Evolutionary conservation across 1,284 basidiomycete species (phyloP).

Genomic region (Puccinia novopanici): DNA sequence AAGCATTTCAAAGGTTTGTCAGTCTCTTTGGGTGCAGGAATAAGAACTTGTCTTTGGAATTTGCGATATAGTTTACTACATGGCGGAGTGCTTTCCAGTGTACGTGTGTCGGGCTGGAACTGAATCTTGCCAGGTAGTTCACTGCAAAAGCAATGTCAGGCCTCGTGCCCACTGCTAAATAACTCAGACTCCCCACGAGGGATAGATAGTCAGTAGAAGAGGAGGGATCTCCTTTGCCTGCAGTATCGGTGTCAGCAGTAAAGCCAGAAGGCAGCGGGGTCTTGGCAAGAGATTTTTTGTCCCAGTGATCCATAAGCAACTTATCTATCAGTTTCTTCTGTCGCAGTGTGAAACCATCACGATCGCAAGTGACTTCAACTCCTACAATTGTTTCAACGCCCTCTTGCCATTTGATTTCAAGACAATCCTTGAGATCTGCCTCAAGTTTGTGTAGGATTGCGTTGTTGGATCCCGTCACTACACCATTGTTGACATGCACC

Average conservation of each 20-base stretch:
- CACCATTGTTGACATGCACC: too few species aligned
- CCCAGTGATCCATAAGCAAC: not conserved
- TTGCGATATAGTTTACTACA: not conserved
- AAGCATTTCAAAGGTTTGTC: too few species aligned
- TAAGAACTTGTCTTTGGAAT: not conserved
- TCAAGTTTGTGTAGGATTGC: too few species aligned
- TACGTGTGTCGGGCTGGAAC: not conserved
- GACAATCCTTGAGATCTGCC: too few species aligned
- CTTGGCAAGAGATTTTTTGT: too few species aligned
- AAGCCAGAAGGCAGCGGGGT: too few species aligned
- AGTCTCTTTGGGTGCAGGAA: not conserved
- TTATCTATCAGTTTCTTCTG: not conserved
- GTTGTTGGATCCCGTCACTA: too few species aligned
- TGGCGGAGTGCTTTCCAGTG: conserved; percentile 8
- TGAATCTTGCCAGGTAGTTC: conserved; percentile 6
- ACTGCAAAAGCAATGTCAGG: conserved; percentile 28
- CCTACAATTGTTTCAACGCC: not conserved
- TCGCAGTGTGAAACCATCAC: not conserved
- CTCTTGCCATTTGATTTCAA: too few species aligned
- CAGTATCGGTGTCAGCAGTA: too few species aligned
- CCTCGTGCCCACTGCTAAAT: conserved; percentile 3
- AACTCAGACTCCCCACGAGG: not conserved
- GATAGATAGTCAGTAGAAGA: not conserved
- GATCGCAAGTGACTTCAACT: not conserved
- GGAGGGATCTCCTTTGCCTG: too few species aligned